Conservation (phyloP, 2,329 filamentous ascomycete genomes). For the Diaporthe citrichinensis region DNA sequence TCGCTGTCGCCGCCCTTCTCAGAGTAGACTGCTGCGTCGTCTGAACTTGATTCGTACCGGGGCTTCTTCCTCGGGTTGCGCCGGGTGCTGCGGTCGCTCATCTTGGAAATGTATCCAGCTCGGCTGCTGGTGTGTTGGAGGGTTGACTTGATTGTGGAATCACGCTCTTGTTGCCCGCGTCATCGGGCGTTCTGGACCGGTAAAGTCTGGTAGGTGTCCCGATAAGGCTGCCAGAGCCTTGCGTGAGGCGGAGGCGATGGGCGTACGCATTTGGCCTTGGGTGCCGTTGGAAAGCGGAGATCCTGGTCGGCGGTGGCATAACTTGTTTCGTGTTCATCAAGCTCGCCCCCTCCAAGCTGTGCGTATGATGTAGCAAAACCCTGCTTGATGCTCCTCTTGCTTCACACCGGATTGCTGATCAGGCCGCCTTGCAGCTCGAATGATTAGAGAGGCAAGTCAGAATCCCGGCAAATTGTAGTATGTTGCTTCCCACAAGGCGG, state of each 20-base stretch:
- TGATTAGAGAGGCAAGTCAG: slow-evolving; percentile 13
- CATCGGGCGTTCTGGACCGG: neutral
- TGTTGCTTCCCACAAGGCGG: neutral
- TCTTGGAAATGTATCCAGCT: neutral
- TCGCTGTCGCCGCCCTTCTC: slow-evolving; percentile 27
- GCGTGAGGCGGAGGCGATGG: neutral
- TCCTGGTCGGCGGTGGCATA: slow-evolving; percentile 12
- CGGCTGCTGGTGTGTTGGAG: neutral
- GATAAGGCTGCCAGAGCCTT: slow-evolving; percentile 25
- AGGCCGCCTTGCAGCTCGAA: slow-evolving; percentile 28
- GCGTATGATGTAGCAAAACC: slow-evolving; percentile 21
- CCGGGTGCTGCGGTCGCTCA: slow-evolving; percentile 28
- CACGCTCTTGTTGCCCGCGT: neutral
- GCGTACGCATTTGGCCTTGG: slow-evolving; percentile 16
- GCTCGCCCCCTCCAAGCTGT: slow-evolving; percentile 12
- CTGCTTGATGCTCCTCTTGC: slow-evolving; percentile 27
- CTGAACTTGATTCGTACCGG: slow-evolving; percentile 1
- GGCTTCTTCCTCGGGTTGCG: slow-evolving; percentile 26
- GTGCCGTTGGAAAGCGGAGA: slow-evolving; percentile 22
- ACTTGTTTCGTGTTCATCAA: slow-evolving; percentile 29
- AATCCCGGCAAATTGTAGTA: slow-evolving; percentile 3
- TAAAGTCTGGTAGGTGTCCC: neutral
- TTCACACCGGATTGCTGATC: slow-evolving; percentile 20
- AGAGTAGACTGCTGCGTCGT: neutral
- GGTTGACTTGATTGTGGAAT: neutral